Conservation (phyloP, 306 rosid genomes). For the Crataegus laevigata region DNA sequence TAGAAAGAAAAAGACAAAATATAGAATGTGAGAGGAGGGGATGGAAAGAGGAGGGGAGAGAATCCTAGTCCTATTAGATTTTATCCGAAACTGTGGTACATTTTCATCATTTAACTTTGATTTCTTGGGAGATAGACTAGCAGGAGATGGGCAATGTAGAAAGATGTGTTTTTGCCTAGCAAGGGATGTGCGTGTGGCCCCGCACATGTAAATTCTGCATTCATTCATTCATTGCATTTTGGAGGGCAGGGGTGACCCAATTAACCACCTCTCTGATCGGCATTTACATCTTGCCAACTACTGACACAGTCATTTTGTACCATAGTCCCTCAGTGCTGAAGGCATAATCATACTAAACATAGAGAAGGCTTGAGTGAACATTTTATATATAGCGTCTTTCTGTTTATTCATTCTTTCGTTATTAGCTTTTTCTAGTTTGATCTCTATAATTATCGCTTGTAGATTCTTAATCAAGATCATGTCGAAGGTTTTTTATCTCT, state of each 20-base stretch:
- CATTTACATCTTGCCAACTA: constrained; percentile 35
- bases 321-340: not conserved
- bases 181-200: not conserved
- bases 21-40: no score
- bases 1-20: no score
- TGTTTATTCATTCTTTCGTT: constrained; percentile 10
- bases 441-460: not conserved
- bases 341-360: not conserved
- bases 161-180: not conserved
- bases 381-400: constrained; percentile 1
- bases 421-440: constrained; percentile 15
- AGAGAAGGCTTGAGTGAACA: not conserved
- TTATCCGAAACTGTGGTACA: not conserved
- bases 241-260: constrained; percentile 17
- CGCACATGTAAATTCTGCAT: constrained; percentile 8
- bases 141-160: not conserved
- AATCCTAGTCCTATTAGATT: no score
- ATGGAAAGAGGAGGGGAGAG: no score
- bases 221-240: constrained; percentile 7
- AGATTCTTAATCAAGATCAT: constrained; percentile 22
- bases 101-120: not conserved
- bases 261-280: constrained; percentile 17
- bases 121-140: not conserved
- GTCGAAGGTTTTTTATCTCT: constrained; percentile 38
- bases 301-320: constrained; percentile 5